Conservation (phyloP, 2,329 filamentous ascomycete genomes). For the Fusarium albosuccineum region DNA sequence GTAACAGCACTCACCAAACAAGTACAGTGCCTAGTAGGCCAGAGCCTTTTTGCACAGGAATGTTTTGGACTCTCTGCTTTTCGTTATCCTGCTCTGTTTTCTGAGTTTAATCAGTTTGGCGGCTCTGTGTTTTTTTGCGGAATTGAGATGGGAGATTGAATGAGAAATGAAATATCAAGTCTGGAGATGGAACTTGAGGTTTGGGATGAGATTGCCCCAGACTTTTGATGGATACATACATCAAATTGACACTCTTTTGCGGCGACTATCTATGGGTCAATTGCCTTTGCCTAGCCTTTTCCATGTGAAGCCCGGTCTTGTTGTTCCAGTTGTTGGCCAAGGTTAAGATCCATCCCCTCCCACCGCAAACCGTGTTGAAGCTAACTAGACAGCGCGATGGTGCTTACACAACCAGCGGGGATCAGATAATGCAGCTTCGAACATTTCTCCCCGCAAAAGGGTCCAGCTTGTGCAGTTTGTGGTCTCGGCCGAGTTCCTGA, state of each 20-base stretch:
- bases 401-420: too few relatives aligned
- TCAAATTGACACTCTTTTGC: too few relatives aligned
- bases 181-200: not conserved
- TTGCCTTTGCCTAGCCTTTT: too few relatives aligned
- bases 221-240: too few relatives aligned
- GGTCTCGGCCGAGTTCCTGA: constrained; percentile 5
- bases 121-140: not conserved
- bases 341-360: too few relatives aligned
- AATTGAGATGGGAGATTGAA: not conserved
- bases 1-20: constrained; percentile 42
- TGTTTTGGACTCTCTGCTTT: constrained; percentile 18
- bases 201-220: constrained; percentile 1
- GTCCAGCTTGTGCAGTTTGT: too few relatives aligned
- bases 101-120: not conserved
- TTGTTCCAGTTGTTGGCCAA: too few relatives aligned
- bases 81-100: constrained; percentile 4
- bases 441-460: not conserved
- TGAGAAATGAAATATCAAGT: too few relatives aligned
- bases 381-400: too few relatives aligned
- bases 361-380: too few relatives aligned
- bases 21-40: constrained; percentile 19
- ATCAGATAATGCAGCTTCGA: constrained; percentile 2
- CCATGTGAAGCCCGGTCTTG: too few relatives aligned
- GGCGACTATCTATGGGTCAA: too few relatives aligned
- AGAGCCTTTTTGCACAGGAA: constrained; percentile 7